phyloP scores from a whole-genome alignment of 192 early-diverging fungal species.

The Lobulomyces angularis region DNA sequence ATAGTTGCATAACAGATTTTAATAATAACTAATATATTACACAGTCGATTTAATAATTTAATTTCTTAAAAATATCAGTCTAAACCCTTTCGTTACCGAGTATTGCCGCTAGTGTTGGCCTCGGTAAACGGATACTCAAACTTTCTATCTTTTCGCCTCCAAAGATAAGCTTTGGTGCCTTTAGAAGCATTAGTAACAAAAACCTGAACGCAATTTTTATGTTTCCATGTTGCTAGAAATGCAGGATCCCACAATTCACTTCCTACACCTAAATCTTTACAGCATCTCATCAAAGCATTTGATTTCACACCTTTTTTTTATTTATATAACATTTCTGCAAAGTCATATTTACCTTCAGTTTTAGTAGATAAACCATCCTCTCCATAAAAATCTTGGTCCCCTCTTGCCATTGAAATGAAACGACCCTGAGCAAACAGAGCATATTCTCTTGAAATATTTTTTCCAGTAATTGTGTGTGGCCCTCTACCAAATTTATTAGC shows the following conservation, averaged over 20 bases:
- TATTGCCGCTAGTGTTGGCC: too few species aligned
- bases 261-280: constrained; percentile 88
- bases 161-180: constrained; percentile 69
- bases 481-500: too few species aligned
- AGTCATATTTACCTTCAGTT: constrained; percentile 43
- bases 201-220: constrained; percentile 61
- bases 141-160: constrained; percentile 64
- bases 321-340: constrained; percentile 5
- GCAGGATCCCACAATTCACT: constrained; percentile 89
- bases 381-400: constrained; percentile 83
- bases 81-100: too few species aligned
- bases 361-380: constrained; percentile 64
- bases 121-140: constrained; percentile 61
- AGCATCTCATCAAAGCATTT: constrained; percentile 91
- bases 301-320: constrained; percentile 49
- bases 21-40: too few species aligned
- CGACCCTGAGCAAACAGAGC: constrained; percentile 76
- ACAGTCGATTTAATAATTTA: too few species aligned
- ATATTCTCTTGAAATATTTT: constrained; percentile 81
- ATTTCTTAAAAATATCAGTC: too few species aligned
- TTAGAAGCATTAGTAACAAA: constrained; percentile 61
- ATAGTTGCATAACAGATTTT: too few species aligned
- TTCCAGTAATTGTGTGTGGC: constrained; percentile 66
- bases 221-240: constrained; percentile 79
- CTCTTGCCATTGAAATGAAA: constrained; percentile 85